Evolutionary conservation across 495 filamentous ascomycete genomes (phyloP).

Genomic region (Trichoderma erinaceum): DNA sequence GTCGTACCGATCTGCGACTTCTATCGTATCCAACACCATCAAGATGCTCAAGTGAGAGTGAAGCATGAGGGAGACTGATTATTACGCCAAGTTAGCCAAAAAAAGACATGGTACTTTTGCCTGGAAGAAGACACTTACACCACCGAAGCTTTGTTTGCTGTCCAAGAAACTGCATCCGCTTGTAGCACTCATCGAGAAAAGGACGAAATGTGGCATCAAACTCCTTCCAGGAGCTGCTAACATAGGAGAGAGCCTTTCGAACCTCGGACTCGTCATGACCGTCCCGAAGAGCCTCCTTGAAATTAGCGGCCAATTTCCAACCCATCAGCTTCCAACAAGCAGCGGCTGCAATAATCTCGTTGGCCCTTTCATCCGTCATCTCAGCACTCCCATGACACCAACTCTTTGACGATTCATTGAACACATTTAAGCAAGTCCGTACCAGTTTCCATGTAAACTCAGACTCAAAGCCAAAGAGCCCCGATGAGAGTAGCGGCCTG

Average conservation of each 20-base stretch:
- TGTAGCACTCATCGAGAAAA: constrained; percentile 4
- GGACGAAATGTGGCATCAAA: constrained; percentile 4
- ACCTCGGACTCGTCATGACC: constrained; percentile 10
- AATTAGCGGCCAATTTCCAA: constrained; percentile 12
- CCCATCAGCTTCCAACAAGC: constrained; percentile 8
- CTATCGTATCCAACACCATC: constrained; percentile 8
- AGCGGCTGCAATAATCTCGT: background rate
- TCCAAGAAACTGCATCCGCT: constrained; percentile 9
- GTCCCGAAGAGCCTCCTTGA: constrained; percentile 14
- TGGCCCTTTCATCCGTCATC: constrained; percentile 9
- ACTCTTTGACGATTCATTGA: background rate
- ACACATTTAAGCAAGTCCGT: background rate
- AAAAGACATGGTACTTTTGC: background rate
- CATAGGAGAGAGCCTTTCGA: background rate
- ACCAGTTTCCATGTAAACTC: constrained; percentile 8
- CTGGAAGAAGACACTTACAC: background rate
- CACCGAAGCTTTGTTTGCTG: constrained; percentile 11
- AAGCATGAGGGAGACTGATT: constrained; percentile 7
- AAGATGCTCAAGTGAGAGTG: constrained; percentile 12
- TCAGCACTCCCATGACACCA: background rate
- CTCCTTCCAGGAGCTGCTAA: background rate
- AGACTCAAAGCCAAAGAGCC: constrained; percentile 12
- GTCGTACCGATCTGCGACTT: constrained; percentile 10
- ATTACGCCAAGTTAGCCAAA: background rate
- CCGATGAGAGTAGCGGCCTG: constrained; percentile 6